Percentiles rank a stretch among this genome's conserved stretches.
Conservation (phyloP, 495 filamentous ascomycete species). For the Penicillium steckii region DNA sequence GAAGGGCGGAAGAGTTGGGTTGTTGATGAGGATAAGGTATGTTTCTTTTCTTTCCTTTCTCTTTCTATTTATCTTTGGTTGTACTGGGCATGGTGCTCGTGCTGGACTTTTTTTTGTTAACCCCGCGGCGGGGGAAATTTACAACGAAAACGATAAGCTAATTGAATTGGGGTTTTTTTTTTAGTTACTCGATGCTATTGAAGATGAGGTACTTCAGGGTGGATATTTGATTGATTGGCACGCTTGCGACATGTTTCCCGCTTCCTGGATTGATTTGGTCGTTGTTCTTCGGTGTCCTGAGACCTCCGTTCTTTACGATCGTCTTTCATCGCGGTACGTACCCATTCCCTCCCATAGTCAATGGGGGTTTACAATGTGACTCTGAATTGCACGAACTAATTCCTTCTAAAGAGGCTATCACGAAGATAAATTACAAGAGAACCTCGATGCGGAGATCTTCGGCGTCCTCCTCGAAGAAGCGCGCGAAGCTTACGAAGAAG, state of each 20-base stretch:
- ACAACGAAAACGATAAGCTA: neutral
- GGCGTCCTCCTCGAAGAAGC: slow-evolving; percentile 91
- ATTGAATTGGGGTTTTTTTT: neutral
- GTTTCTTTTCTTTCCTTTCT: slow-evolving; percentile 9
- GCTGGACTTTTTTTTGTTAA: slow-evolving; percentile 5
- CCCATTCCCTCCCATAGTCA: neutral
- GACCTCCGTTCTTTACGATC: slow-evolving; percentile 74
- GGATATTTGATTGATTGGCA: slow-evolving; percentile 98
- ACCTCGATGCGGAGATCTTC: slow-evolving; percentile 97
- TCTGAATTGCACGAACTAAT: neutral
- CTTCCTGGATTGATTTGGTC: slow-evolving; percentile 92
- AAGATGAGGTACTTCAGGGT: slow-evolving; percentile 74
- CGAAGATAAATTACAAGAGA: slow-evolving; percentile 89
- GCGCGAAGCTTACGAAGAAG: slow-evolving; percentile 77
- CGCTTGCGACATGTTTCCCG: slow-evolving; percentile 92
- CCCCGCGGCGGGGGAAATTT: neutral
- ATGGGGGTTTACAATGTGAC: too few relatives aligned
- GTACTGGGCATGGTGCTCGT: neutral
- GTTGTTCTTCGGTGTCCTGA: slow-evolving; percentile 84
- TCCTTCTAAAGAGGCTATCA: slow-evolving; percentile 60
- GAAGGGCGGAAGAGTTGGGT: slow-evolving; percentile 85
- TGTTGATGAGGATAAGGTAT: slow-evolving; percentile 94
- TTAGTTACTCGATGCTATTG: slow-evolving; percentile 84
- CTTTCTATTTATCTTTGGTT: neutral
- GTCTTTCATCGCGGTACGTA: slow-evolving; percentile 66